Conservation (phyloP, 495 filamentous ascomycete genomes). For the Parathielavia hyrcaniae region DNA sequence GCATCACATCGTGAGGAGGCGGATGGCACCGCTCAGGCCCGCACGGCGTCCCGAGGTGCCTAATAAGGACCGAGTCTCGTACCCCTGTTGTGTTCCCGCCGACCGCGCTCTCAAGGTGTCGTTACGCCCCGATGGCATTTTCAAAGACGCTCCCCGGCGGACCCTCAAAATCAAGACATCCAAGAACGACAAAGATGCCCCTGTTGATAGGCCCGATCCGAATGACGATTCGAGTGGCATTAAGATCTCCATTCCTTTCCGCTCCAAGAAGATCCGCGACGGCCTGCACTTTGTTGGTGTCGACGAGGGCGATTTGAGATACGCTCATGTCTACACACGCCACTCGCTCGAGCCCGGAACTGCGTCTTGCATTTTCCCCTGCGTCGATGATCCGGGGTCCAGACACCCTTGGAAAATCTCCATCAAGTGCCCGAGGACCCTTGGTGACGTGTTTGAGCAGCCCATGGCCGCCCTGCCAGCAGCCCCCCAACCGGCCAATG, state of each 20-base stretch:
- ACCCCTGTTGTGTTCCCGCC: slow-evolving; percentile 37
- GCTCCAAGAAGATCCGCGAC: slow-evolving; percentile 65
- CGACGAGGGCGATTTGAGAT: slow-evolving; percentile 67
- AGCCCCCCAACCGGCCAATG: slow-evolving; percentile 10
- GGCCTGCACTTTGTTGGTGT: slow-evolving; percentile 87
- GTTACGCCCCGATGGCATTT: slow-evolving; percentile 32
- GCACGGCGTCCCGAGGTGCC: slow-evolving; percentile 42
- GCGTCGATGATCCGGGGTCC: slow-evolving; percentile 72
- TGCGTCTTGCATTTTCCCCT: slow-evolving; percentile 83
- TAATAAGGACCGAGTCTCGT: slow-evolving; percentile 34
- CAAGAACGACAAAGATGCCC: slow-evolving; percentile 27
- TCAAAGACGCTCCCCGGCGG: slow-evolving; percentile 33
- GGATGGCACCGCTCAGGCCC: slow-evolving; percentile 57
- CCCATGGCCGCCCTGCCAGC: slow-evolving; percentile 30
- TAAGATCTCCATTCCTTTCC: slow-evolving; percentile 63
- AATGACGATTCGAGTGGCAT: slow-evolving; percentile 32
- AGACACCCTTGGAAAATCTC: slow-evolving; percentile 82
- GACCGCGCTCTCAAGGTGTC: slow-evolving; percentile 40
- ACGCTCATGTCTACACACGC: slow-evolving; percentile 85
- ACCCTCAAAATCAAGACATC: slow-evolving; percentile 31
- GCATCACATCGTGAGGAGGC: slow-evolving; percentile 62
- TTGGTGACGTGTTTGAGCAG: slow-evolving; percentile 71
- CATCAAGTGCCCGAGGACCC: slow-evolving; percentile 73
- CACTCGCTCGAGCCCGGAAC: slow-evolving; percentile 70
- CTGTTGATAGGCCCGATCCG: slow-evolving; percentile 27